Base-by-base conservation (phyloP, 2,329 filamentous ascomycete genomes). In the Fusarium begoniae region DNA sequence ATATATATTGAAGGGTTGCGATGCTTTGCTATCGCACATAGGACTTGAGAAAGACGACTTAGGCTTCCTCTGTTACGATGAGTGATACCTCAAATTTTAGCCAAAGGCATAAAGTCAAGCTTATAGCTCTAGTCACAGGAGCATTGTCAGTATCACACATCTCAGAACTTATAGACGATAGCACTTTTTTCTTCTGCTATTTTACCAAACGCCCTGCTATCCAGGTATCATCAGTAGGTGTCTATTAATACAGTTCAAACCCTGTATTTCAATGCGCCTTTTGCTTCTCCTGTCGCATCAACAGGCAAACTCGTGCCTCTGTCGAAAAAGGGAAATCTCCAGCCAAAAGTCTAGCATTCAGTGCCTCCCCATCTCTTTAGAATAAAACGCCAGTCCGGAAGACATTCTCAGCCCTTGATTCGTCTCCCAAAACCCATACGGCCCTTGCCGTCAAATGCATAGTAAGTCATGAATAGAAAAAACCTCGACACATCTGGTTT, bases 401-500 rank as follows among this genome's bases (percentile, higher is more conserved):
- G 86, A 87, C 85, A 76, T 66, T 81, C 83, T 89, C 87, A 89
- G 87, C 87, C 84, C 87, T 89, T 89, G 87, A 89, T 85, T 67
- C 77, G 82, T 84, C 85, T 82, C 82, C 81, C 54, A 63, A 73
- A 75, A 59, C 72, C 77, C 74, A 54, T 80, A 72, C 80, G 74
- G 66, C 64, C 53, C 35, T 38, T 69, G 64, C 77, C 69, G 58
- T 69, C 48, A 78, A 79, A 79, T 78, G 75, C 76, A 78, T 69
- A 68, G 55, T 69, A 66, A 67, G 64, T 65, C 68, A 44, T 77
- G 60, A 64, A 72, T 69, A 41, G 38, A 32, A 66, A 45, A 45
- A 65, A 55, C 51, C 72, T 71, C 54, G 45, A 71, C 51, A 64
- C 70, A 66, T 59, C 53, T 63, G 53, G 54, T 48, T 58, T 62